phyloP scores from a whole-genome alignment of 805 yeast species.

The Cyberlindnera mississippiensis region DNA sequence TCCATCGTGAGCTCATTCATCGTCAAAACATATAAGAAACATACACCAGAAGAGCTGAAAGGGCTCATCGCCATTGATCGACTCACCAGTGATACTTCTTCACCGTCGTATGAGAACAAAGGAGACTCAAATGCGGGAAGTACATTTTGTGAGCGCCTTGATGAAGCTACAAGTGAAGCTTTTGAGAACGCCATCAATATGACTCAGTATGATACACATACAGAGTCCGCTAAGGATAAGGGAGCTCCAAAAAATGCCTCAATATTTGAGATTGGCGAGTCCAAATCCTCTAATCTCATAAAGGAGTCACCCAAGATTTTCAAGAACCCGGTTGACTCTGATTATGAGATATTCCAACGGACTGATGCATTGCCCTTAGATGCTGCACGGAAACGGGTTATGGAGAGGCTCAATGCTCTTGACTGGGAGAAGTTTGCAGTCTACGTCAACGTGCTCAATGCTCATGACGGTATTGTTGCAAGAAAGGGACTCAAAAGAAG shows the following conservation, averaged over 20 bases:
- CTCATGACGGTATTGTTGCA: slow-evolving; percentile 86
- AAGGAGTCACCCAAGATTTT: slow-evolving; percentile 3
- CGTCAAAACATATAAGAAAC: slow-evolving; percentile 31
- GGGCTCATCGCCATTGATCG: too few relatives aligned
- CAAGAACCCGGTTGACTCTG: slow-evolving; percentile 11
- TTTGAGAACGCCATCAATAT: slow-evolving; percentile 25
- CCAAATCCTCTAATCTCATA: slow-evolving; percentile 1
- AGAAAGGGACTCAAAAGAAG: slow-evolving; percentile 56
- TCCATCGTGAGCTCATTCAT: slow-evolving; percentile 38
- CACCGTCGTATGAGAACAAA: too few relatives aligned
- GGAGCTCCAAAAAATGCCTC: background rate
- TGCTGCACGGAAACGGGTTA: slow-evolving; percentile 37
- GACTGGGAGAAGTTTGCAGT: slow-evolving; percentile 79
- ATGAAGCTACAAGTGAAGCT: slow-evolving; percentile 25
- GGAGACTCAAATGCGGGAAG: background rate
- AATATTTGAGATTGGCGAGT: background rate
- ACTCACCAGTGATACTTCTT: too few relatives aligned
- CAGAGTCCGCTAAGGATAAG: slow-evolving; percentile 17
- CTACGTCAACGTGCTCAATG: slow-evolving; percentile 64
- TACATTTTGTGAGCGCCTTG: slow-evolving; percentile 17
- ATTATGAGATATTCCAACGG: slow-evolving; percentile 20
- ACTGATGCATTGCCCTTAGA: slow-evolving; percentile 32
- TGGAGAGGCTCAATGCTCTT: slow-evolving; percentile 53
- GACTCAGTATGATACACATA: slow-evolving; percentile 17
- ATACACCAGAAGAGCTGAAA: slow-evolving; percentile 11